These are phyloP conservation scores for Arthrobotrys megalospora DNA, from an alignment of 2,329 filamentous ascomycete species.

Conservation along the genomic window DNA sequence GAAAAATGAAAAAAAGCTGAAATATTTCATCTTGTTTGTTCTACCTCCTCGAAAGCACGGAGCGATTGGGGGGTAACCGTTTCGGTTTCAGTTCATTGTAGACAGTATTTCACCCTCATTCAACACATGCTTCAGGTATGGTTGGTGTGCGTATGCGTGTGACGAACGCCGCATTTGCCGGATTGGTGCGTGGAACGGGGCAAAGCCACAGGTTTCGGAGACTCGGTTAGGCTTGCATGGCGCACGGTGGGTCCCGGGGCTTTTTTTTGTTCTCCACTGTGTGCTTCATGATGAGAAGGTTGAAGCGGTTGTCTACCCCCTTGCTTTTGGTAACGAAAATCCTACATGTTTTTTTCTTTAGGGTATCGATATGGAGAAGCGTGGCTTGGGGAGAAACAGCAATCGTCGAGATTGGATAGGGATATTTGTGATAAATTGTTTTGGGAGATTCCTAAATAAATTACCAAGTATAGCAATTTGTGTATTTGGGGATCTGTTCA, in stretches of 20 bases:
- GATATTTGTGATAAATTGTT: constrained; percentile 9
- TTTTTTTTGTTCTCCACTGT: constrained; percentile 4
- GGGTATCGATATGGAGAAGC: constrained; percentile 16
- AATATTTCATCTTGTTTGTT: neutral
- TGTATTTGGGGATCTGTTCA: no score
- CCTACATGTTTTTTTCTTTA: neutral
- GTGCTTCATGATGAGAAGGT: constrained; percentile 10
- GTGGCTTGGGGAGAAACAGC: neutral
- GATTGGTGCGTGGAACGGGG: constrained; percentile 2
- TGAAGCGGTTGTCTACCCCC: constrained; percentile 2
- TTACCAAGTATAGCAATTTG: constrained; percentile 20
- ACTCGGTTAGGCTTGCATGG: constrained; percentile 21
- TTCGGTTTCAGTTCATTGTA: constrained; percentile 45
- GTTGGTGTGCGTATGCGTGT: constrained; percentile 9
- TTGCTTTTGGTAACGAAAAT: constrained; percentile 9
- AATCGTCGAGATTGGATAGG: neutral
- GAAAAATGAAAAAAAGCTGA: neutral
- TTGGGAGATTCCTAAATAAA: constrained; percentile 13
- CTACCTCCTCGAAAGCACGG: constrained; percentile 23
- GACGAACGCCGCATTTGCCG: constrained; percentile 33
- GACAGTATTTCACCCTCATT: constrained; percentile 37
- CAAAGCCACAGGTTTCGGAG: constrained; percentile 35
- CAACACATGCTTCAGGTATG: constrained; percentile 44
- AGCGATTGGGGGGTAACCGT: constrained; percentile 19
- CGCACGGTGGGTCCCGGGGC: constrained; percentile 1